phyloP scores from a whole-genome alignment of 768 basidiomycete genomes.

The Sarcodon sp. region DNA sequence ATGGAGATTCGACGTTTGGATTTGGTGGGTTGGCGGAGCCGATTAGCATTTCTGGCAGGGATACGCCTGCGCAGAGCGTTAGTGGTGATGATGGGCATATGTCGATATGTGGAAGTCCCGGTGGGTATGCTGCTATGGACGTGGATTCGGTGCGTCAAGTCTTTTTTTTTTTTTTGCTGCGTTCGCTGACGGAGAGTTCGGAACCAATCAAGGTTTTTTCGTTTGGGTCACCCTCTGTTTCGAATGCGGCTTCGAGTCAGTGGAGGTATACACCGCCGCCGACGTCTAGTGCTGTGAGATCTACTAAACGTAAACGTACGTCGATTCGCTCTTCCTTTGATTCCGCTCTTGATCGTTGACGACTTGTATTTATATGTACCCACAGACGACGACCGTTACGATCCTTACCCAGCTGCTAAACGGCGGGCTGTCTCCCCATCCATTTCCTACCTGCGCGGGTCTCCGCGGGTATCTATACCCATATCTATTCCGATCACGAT shows the following conservation, averaged over 20 bases:
- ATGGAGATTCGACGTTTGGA: slow-evolving; percentile 29
- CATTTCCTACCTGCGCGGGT: slow-evolving; percentile 51
- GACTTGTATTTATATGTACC: slow-evolving; percentile 5
- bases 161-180: slow-evolving; percentile 1
- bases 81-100: slow-evolving; percentile 54
- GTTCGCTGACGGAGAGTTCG: slow-evolving; percentile 5
- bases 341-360: slow-evolving; percentile 1
- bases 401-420: slow-evolving; percentile 73
- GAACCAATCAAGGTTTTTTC: slow-evolving; percentile 11
- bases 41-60: slow-evolving; percentile 41
- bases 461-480: slow-evolving; percentile 14
- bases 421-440: slow-evolving; percentile 79
- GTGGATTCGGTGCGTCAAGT: slow-evolving; percentile 50
- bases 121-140: slow-evolving; percentile 40
- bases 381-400: slow-evolving; percentile 73
- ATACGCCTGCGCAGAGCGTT: slow-evolving; percentile 48
- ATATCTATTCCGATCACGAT: slow-evolving; percentile 44
- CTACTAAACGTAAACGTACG: slow-evolving; percentile 74
- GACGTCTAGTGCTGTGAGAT: slow-evolving; percentile 59
- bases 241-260: slow-evolving; percentile 39
- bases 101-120: slow-evolving; percentile 49
- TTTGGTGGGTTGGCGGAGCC: slow-evolving; percentile 42
- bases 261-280: slow-evolving; percentile 82
- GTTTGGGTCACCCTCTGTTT: slow-evolving; percentile 51
- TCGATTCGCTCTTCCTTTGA: slow-evolving; percentile 3